Evolutionary conservation across 371 early-diverging fungal species (phyloP), one percentile per base, ranked within the genome.

Genomic region (Saksenaea vasiformis): DNA sequence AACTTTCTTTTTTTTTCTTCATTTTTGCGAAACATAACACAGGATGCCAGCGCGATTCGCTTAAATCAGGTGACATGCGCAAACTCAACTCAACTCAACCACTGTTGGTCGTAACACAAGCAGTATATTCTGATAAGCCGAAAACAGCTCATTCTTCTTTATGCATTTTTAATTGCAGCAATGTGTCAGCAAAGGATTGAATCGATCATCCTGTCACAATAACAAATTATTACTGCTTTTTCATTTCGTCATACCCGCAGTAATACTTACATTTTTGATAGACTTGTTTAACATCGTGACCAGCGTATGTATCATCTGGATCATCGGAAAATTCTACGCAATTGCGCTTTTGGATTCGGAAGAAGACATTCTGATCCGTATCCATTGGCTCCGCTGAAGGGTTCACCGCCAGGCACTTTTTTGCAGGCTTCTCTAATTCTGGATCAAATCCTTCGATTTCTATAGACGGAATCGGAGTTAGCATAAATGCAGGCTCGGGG

Each of bases 251-350:
- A 35, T 14, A 1, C 14, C 14, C 1, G 34, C n/a, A n/a, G n/a
- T n/a, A n/a, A n/a, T 28, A 19, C 68, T 66, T 71, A 76, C 80
- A 67, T 80, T 69, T 73, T 73, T 66, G 54, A 80, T 61, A 17
- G 78, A 72, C 27, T 76, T 76, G n/a, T 43, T 38, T 9, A 74
- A 28, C 24, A 38, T 59, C 0, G 62, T 56, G 4, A 76, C 9
- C 5, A 66, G 8, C 0, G 5, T 22, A 3, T 61, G 53, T 4
- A 58, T n/a, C n/a, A 15, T n/a, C 26, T 43, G 19, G 19, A 58
- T 35, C 53, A 4, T 47, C 19, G 15, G 43, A 9, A 13, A n/a
- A n/a, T n/a, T n/a, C n/a, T n/a, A n/a, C n/a, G n/a, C n/a, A n/a
- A n/a, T n/a, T n/a, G n/a, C n/a, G n/a, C 77, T 80, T 35, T 68